These are phyloP conservation scores for Geotrichum citri-aurantii DNA, from an alignment of 1,139 yeast species.

Conservation along the genomic window DNA sequence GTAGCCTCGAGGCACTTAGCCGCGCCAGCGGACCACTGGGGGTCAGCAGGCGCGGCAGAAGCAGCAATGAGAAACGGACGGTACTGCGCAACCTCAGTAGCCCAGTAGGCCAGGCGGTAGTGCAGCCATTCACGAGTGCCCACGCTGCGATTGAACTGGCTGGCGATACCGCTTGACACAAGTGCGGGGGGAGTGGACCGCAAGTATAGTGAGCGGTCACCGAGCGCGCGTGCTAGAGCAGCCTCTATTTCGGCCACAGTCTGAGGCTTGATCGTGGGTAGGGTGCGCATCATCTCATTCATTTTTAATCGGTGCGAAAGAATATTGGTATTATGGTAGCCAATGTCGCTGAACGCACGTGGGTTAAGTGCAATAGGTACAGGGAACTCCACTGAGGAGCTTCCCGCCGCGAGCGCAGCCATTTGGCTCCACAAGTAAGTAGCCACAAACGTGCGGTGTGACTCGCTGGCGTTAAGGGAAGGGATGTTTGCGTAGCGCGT, in stretches of 20 bases:
- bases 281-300: neutral
- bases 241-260: neutral
- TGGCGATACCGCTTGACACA: slow-evolving; percentile 3
- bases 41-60: neutral
- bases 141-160: neutral
- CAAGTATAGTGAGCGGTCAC: neutral
- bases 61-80: slow-evolving; percentile 2
- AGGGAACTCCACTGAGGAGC: slow-evolving; percentile 8
- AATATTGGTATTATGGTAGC: neutral
- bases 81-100: neutral
- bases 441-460: slow-evolving; percentile 22
- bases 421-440: slow-evolving; percentile 21
- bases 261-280: neutral
- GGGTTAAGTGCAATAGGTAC: slow-evolving; percentile 10
- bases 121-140: slow-evolving; percentile 2
- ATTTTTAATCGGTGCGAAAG: slow-evolving; percentile 9
- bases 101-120: slow-evolving; percentile 2
- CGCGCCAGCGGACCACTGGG: neutral
- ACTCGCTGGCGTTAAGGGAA: slow-evolving; percentile 18
- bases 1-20: neutral
- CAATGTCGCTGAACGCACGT: slow-evolving; percentile 1
- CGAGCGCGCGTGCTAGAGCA: neutral
- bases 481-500: slow-evolving; percentile 16
- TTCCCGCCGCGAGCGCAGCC: slow-evolving; percentile 12
- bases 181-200: slow-evolving; percentile 4